Evolutionary conservation across 805 yeast species (phyloP).

Genomic region (Ogataea pini): DNA sequence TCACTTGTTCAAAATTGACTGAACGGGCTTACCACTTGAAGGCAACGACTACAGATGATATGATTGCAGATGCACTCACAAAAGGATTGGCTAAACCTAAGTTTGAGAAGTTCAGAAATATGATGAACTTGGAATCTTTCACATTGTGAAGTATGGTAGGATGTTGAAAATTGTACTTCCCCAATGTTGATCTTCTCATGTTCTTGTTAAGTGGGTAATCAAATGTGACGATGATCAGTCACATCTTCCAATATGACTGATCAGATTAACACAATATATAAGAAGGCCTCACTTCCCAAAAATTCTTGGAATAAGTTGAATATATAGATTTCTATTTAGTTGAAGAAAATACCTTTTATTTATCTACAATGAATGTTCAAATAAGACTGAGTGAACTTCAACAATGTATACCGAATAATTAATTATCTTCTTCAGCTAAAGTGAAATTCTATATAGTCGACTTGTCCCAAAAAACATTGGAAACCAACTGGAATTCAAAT

Average conservation of each 20-base stretch:
- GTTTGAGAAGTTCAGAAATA: background rate
- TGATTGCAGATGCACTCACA: background rate
- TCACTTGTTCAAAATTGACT: too few relatives aligned
- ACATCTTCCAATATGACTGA: too few relatives aligned
- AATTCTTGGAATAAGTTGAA: background rate
- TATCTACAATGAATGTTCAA: background rate
- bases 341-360: background rate
- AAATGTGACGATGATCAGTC: background rate
- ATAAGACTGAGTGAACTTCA: background rate
- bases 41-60: background rate
- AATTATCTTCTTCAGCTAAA: too few relatives aligned
- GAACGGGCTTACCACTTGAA: background rate
- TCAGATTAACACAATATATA: too few relatives aligned
- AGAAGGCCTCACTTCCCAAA: too few relatives aligned
- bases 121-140: background rate
- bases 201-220: background rate
- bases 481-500: too few relatives aligned
- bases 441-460: too few relatives aligned
- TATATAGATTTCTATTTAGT: background rate
- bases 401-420: too few relatives aligned
- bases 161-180: background rate
- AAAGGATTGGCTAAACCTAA: background rate
- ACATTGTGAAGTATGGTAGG: constrained; percentile 1
- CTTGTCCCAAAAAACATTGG: too few relatives aligned
- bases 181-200: background rate